phyloP scores from a whole-genome alignment of 2,329 filamentous ascomycete genomes.

The Pseudogymnoascus sp. region DNA sequence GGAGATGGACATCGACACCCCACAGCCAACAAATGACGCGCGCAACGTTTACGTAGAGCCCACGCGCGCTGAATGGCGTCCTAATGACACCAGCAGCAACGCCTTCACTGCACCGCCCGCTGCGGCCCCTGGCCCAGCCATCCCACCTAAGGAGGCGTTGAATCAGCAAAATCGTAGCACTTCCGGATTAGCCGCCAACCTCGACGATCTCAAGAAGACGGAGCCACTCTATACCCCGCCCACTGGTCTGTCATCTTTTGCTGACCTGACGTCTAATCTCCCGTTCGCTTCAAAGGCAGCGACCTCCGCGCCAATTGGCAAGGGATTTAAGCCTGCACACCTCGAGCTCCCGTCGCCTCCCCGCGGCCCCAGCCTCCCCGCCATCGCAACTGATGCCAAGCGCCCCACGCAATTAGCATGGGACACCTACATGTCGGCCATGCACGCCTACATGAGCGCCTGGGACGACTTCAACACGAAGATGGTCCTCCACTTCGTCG shows the following conservation, averaged over 20 bases:
- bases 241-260: conserved; percentile 44
- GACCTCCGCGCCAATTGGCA: conserved; percentile 29
- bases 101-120: background rate
- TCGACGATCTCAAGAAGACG: conserved; percentile 48
- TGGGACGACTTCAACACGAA: conserved; percentile 44
- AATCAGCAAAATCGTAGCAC: background rate
- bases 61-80: conserved; percentile 47
- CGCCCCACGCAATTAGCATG: conserved; percentile 38
- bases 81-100: background rate
- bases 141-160: background rate
- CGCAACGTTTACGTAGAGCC: conserved; percentile 52
- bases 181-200: conserved; percentile 27
- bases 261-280: conserved; percentile 47
- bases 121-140: background rate
- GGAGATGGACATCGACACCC: conserved; percentile 59
- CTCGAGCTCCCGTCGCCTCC: conserved; percentile 30
- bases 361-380: conserved; percentile 40
- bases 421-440: conserved; percentile 45
- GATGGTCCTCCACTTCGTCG: conserved; percentile 48
- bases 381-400: conserved; percentile 35
- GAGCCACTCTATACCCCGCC: conserved; percentile 43
- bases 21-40: conserved; percentile 29
- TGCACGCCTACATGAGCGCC: conserved; percentile 44
- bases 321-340: conserved; percentile 37
- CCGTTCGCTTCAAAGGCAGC: conserved; percentile 49